These are phyloP conservation scores for Scheffersomyces insectosa DNA, from an alignment of 1,139 yeast species.

Conservation along the genomic window DNA sequence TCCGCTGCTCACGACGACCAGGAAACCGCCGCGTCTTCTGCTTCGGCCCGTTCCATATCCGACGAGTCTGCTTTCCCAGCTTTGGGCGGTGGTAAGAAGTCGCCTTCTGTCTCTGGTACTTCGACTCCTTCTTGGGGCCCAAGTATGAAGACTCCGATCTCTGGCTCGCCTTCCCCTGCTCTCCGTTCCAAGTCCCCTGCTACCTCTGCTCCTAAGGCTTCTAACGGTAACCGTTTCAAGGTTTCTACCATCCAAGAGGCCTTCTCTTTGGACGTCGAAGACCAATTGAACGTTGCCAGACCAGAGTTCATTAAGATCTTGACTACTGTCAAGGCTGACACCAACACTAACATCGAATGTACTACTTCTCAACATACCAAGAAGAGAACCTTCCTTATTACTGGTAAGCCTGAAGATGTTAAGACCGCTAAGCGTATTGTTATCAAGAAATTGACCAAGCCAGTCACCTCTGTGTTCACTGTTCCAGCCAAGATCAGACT, in stretches of 20 bases:
- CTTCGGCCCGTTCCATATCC: conserved; percentile 31
- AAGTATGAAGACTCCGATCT: conserved; percentile 36
- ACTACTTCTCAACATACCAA: conserved; percentile 77
- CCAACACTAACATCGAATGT: conserved; percentile 76
- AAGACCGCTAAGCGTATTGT: conserved; percentile 74
- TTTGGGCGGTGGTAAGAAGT: conserved; percentile 49
- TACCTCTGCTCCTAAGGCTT: conserved; percentile 21
- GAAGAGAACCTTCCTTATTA: conserved; percentile 80
- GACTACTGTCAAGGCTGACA: conserved; percentile 58
- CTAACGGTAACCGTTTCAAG: conserved; percentile 21
- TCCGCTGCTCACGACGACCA: conserved; percentile 5
- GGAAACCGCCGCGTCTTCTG: conserved; percentile 13
- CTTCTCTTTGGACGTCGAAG: conserved; percentile 66
- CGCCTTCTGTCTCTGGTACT: conserved; percentile 17
- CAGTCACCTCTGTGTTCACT: conserved; percentile 58
- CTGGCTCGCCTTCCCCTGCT: conserved; percentile 19
- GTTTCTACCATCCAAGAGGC: conserved; percentile 65
- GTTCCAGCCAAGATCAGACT: conserved; percentile 83
- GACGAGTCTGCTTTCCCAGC: conserved; percentile 73
- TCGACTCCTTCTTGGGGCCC: conserved; percentile 35
- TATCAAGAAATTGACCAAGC: conserved; percentile 75
- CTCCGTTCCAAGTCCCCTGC: conserved; percentile 16
- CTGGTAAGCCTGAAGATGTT: conserved; percentile 74
- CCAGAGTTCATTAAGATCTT: conserved; percentile 67
- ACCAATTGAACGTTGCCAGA: conserved; percentile 63